phyloP scores from a whole-genome alignment of 306 rosid species.

The Rosa lucieae region DNA sequence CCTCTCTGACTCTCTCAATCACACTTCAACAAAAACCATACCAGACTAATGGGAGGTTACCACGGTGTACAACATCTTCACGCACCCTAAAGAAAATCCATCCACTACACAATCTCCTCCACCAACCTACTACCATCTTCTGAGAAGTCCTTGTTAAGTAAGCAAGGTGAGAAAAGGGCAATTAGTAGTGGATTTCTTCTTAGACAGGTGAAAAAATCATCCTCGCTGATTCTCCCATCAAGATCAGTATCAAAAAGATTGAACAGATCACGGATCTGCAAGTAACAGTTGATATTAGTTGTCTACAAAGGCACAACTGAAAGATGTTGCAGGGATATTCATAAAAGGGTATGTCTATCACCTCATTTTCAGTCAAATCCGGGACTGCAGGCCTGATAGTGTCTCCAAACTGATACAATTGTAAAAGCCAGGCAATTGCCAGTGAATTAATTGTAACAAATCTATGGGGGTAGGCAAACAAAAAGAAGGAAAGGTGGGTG shows the following conservation, averaged over 20 bases:
- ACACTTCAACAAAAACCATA: conserved; percentile 5
- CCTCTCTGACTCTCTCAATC: neutral
- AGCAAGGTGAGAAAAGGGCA: conserved; percentile 64
- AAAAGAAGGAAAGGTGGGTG: conserved; percentile 14
- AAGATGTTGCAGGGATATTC: neutral
- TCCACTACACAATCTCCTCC: conserved; percentile 46
- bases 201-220: conserved; percentile 57
- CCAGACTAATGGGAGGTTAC: conserved; percentile 15
- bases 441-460: conserved; percentile 28
- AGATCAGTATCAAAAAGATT: conserved; percentile 50
- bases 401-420: conserved; percentile 54
- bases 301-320: neutral
- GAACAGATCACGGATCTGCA: conserved; percentile 67
- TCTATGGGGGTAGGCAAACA: neutral
- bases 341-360: conserved; percentile 26
- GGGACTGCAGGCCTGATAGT: conserved; percentile 50
- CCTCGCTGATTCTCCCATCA: conserved; percentile 66
- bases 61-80: conserved; percentile 13
- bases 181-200: conserved; percentile 73
- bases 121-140: conserved; percentile 25
- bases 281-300: conserved; percentile 13
- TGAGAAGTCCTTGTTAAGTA: conserved; percentile 33
- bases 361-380: conserved; percentile 61
- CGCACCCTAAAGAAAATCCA: neutral
- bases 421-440: conserved; percentile 14